Evolutionary conservation across 1,284 basidiomycete genomes (phyloP).

Genomic region (Ustilago trichophora): DNA sequence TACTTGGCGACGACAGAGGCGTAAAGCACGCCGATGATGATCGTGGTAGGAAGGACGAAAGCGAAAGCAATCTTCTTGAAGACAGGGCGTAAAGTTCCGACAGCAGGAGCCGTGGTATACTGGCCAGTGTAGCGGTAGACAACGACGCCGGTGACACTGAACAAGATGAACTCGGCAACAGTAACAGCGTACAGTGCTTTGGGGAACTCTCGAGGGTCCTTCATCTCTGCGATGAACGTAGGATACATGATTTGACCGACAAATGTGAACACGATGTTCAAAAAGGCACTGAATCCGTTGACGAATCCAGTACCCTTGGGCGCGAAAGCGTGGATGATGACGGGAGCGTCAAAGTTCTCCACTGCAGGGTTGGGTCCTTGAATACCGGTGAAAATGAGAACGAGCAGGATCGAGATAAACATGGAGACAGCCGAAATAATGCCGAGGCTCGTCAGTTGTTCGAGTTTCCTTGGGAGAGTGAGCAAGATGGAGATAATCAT

Average conservation of each 20-base stretch:
- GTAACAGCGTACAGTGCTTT: conserved; percentile 70
- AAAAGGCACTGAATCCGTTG: conserved; percentile 69
- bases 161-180: conserved; percentile 73
- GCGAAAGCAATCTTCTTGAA: conserved; percentile 63
- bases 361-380: conserved; percentile 48
- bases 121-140: conserved; percentile 72
- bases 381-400: conserved; percentile 51
- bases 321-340: conserved; percentile 53
- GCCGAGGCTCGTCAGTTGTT: conserved; percentile 56
- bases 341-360: conserved; percentile 33
- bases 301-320: conserved; percentile 72
- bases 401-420: conserved; percentile 56
- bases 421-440: conserved; percentile 59
- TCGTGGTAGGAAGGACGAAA: conserved; percentile 64
- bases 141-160: conserved; percentile 71
- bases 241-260: conserved; percentile 72
- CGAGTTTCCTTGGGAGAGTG: conserved; percentile 57
- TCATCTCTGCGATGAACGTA: conserved; percentile 73
- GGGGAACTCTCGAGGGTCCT: conserved; percentile 74
- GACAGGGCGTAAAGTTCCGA: conserved; percentile 42
- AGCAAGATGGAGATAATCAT: conserved; percentile 53
- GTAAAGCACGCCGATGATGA: conserved; percentile 66
- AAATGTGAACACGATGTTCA: conserved; percentile 72
- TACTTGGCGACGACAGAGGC: conserved; percentile 62
- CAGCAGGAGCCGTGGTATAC: conserved; percentile 58